Evolutionary conservation across 139 green algal genomes (phyloP).

Genomic region (Zygnema circumcarinatum): DNA sequence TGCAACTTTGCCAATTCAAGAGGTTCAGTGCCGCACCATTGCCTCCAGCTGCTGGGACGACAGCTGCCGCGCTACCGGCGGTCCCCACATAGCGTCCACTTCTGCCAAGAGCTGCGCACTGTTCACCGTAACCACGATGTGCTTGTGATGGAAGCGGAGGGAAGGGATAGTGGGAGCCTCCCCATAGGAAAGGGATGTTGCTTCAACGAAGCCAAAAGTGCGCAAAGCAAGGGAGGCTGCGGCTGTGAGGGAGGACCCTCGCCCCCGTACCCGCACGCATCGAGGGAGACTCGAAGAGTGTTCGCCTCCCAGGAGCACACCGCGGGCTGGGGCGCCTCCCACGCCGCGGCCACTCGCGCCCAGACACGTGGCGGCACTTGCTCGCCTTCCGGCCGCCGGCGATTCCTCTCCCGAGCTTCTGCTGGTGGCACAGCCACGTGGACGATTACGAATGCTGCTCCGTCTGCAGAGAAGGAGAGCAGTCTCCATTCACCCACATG

Average conservation of each 20-base stretch:
- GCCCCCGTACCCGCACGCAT: not conserved
- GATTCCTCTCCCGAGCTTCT: not conserved
- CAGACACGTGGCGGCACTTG: not conserved
- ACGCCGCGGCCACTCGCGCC: not conserved
- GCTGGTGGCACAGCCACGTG: not conserved
- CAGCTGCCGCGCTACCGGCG: too few relatives aligned
- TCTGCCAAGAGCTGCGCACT: too few relatives aligned
- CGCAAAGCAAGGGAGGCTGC: too few relatives aligned
- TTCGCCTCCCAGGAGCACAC: not conserved
- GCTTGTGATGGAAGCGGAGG: too few relatives aligned
- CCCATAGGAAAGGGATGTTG: too few relatives aligned
- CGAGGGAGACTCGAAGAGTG: not conserved
- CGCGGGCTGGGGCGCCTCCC: not conserved
- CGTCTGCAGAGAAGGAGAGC: not conserved
- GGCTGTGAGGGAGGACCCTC: not conserved
- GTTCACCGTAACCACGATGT: too few relatives aligned
- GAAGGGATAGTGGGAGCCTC: too few relatives aligned
- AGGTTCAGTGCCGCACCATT: too few relatives aligned
- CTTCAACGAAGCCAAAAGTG: not conserved
- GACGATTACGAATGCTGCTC: not conserved
- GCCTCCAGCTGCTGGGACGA: too few relatives aligned
- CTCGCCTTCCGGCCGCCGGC: not conserved
- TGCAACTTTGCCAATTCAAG: too few relatives aligned
- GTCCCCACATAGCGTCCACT: too few relatives aligned
- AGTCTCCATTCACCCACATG: not conserved